These are phyloP conservation scores for Sordariomycetes sp. DNA, from an alignment of 2,329 filamentous ascomycete species.

Conservation along the genomic window DNA sequence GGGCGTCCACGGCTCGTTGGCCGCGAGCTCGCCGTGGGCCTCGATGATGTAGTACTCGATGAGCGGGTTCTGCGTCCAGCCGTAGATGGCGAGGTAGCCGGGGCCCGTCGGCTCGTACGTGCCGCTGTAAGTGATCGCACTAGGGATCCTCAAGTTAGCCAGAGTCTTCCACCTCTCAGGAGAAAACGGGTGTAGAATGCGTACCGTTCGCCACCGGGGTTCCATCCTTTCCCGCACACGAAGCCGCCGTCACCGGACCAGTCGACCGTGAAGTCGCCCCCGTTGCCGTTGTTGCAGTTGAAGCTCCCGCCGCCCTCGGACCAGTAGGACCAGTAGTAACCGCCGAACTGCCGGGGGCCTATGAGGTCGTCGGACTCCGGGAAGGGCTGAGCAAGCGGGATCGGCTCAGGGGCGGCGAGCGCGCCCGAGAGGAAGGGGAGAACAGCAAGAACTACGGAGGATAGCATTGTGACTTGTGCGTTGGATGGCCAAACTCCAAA, in stretches of 20 bases:
- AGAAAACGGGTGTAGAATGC: constrained; percentile 2
- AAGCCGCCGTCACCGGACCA: constrained; percentile 40
- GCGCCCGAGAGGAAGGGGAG: neutral
- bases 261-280: constrained; percentile 28
- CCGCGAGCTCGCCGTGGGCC: constrained; percentile 23
- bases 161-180: neutral
- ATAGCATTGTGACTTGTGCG: neutral
- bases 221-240: constrained; percentile 49
- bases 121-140: constrained; percentile 16
- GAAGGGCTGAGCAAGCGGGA: neutral
- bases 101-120: constrained; percentile 18
- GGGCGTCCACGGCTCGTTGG: constrained; percentile 19
- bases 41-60: constrained; percentile 28
- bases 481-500: too few relatives aligned
- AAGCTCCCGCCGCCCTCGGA: constrained; percentile 30
- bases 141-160: constrained; percentile 2
- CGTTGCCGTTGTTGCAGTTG: constrained; percentile 30
- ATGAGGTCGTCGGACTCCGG: neutral
- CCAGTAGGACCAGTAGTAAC: constrained; percentile 19
- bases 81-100: constrained; percentile 23
- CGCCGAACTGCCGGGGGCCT: neutral
- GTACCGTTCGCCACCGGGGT: constrained; percentile 36
- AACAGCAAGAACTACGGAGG: neutral
- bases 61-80: constrained; percentile 23
- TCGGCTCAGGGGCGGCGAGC: neutral